These are phyloP conservation scores for Aphanomyces stellatus DNA, from an alignment of 352 stramenopile species.

Conservation along the genomic window DNA sequence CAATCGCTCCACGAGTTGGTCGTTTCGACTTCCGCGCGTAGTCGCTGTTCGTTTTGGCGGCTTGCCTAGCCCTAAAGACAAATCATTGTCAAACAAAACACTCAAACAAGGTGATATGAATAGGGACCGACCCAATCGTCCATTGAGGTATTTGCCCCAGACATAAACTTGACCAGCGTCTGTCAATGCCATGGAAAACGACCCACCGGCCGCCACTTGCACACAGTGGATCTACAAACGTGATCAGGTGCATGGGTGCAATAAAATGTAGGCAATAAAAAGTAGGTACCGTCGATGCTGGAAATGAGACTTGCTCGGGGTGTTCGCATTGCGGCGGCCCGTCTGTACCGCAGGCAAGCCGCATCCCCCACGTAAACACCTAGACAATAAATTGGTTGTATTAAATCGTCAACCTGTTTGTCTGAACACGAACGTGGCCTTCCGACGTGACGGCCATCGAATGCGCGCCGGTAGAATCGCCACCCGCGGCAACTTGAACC, in stretches of 20 bases:
- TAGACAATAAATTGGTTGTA: background rate
- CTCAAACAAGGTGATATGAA: background rate
- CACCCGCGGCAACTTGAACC: background rate
- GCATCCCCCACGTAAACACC: slow-evolving; percentile 9
- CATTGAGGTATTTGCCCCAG: slow-evolving; percentile 75
- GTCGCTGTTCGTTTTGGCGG: slow-evolving; percentile 43
- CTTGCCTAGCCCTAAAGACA: slow-evolving; percentile 31
- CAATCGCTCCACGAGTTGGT: slow-evolving; percentile 53
- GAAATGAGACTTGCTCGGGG: background rate
- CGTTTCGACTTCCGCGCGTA: slow-evolving; percentile 28
- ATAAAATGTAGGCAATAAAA: too few relatives aligned
- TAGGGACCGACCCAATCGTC: slow-evolving; percentile 31
- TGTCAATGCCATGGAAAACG: slow-evolving; percentile 66
- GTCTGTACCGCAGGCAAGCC: background rate
- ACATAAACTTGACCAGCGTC: slow-evolving; percentile 47
- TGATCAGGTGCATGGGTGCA: too few relatives aligned
- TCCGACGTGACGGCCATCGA: slow-evolving; percentile 9
- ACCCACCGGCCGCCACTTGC: background rate
- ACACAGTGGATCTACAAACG: background rate
- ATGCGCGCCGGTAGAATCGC: background rate
- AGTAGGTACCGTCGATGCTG: too few relatives aligned
- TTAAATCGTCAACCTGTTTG: background rate
- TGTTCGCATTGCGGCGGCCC: slow-evolving; percentile 5
- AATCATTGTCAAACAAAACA: background rate
- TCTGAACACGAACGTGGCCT: too few relatives aligned